These are phyloP conservation scores for Alternaria triticina DNA, from an alignment of 2,329 filamentous ascomycete genomes.

Conservation along the genomic window DNA sequence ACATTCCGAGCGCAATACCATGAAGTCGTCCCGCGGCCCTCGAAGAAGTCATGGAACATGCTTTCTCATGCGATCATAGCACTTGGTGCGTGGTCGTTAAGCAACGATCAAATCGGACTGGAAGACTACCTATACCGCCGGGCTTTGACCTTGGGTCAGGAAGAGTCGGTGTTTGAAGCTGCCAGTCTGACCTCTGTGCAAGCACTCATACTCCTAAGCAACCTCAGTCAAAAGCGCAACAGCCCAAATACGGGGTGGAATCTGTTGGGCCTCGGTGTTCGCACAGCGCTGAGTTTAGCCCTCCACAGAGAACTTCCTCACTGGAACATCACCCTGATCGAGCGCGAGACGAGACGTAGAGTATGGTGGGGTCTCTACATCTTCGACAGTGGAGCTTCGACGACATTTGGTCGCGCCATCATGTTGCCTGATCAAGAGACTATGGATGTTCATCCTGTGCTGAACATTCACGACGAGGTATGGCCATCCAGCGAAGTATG, in stretches of 20 bases:
- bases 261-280: slow-evolving; percentile 30
- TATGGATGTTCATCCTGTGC: slow-evolving; percentile 32
- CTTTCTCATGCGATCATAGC: slow-evolving; percentile 32
- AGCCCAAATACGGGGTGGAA: slow-evolving; percentile 36
- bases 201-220: slow-evolving; percentile 32
- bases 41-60: slow-evolving; percentile 32
- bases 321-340: slow-evolving; percentile 35
- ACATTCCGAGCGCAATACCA: slow-evolving; percentile 36
- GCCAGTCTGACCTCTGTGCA: slow-evolving; percentile 32
- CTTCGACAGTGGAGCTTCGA: slow-evolving; percentile 36
- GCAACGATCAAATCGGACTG: slow-evolving; percentile 29
- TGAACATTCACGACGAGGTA: slow-evolving; percentile 33
- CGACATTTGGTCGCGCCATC: slow-evolving; percentile 31
- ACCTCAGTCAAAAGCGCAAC: slow-evolving; percentile 33
- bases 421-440: slow-evolving; percentile 34
- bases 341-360: slow-evolving; percentile 31
- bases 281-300: slow-evolving; percentile 32
- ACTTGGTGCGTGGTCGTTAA: slow-evolving; percentile 30
- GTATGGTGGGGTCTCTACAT: slow-evolving; percentile 36
- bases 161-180: slow-evolving; percentile 34
- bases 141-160: slow-evolving; percentile 31
- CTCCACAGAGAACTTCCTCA: slow-evolving; percentile 34
- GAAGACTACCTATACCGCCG: slow-evolving; percentile 34
- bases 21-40: slow-evolving; percentile 30
- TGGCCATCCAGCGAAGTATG: background rate